Evolutionary conservation across 1,139 yeast genomes (phyloP).

Genomic region (Diutina scorzettiae): DNA sequence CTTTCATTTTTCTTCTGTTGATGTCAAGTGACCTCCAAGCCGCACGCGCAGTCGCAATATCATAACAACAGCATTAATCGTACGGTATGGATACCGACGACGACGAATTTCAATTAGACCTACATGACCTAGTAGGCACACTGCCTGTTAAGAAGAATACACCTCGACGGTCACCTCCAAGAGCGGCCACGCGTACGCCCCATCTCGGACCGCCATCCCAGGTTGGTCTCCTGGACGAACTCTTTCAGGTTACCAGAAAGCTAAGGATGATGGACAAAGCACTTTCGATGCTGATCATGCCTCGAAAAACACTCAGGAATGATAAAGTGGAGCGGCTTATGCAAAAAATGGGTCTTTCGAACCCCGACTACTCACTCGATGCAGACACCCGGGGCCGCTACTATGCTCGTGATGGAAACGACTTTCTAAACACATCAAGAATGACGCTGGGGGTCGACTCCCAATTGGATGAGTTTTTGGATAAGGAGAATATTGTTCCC

Average conservation of each 20-base stretch:
- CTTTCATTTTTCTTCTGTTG: too few species aligned
- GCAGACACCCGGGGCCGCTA: neutral
- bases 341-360: neutral
- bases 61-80: too few species aligned
- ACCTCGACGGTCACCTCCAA: neutral
- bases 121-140: neutral
- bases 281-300: neutral
- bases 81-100: neutral
- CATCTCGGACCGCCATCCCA: neutral
- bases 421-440: neutral
- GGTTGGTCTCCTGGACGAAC: neutral
- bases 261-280: neutral
- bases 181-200: neutral
- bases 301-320: neutral
- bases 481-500: slow-evolving; percentile 1
- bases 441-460: neutral
- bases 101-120: slow-evolving; percentile 1
- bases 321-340: slow-evolving; percentile 4
- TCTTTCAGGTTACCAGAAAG: neutral
- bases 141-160: neutral
- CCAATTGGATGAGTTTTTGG: neutral
- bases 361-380: slow-evolving; percentile 1
- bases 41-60: too few species aligned
- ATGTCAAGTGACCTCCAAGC: too few species aligned
- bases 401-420: neutral